Evolutionary conservation across 2,329 filamentous ascomycete species (phyloP), one percentile per base, ranked within the genome.

Genomic region (Phialophora verrucosa): DNA sequence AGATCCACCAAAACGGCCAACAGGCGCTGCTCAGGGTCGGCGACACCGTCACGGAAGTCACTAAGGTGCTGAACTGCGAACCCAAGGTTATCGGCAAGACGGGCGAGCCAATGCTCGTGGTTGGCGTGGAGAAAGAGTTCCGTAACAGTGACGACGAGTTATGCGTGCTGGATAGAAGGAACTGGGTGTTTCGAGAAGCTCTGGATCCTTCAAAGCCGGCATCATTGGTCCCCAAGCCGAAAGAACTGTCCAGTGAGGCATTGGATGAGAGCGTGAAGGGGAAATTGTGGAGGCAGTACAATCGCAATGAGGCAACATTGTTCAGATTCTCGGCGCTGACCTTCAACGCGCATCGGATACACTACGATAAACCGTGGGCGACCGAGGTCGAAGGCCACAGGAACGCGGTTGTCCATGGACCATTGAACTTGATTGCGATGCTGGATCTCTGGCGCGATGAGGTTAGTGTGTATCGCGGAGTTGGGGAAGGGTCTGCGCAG

Each of bases 61-160:
- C 87, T 1, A 81, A 75, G 61, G 77, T 90, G 11, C 60, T 87
- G 2, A 83, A 79, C 29, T 86, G 85, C 0, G 79, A 78, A 56
- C 75, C 84, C 0, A 90, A 90, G 75, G 80, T 77, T 66, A 85
- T 86, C 29, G 78, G 78, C 11, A 81, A 81, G 32, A 83, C 81
- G 0, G 87, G 82, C 0, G 82, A 84, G 35, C 85, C 86, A 68
- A 90, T 90, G 87, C 80, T 90, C 0, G 81, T 90, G 1, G 88
- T 90, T 0, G 82, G 87, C 1, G 84, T 90, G 0, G 83, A 87
- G 75, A 90, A 90, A 77, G 81, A 83, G 65, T 85, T 87, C 63
- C 79, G 81, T 73, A 83, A 83, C 44, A 79, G 81, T 5, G 70
- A 79, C 23, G 87, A 85, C 63, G 69, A 72, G 59, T 57, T 71